Percentiles rank a stretch among this genome's conserved stretches.
These are phyloP conservation scores for Hyphopichia burtonii DNA, from an alignment of 1,139 yeast species.

Conservation along the genomic window DNA sequence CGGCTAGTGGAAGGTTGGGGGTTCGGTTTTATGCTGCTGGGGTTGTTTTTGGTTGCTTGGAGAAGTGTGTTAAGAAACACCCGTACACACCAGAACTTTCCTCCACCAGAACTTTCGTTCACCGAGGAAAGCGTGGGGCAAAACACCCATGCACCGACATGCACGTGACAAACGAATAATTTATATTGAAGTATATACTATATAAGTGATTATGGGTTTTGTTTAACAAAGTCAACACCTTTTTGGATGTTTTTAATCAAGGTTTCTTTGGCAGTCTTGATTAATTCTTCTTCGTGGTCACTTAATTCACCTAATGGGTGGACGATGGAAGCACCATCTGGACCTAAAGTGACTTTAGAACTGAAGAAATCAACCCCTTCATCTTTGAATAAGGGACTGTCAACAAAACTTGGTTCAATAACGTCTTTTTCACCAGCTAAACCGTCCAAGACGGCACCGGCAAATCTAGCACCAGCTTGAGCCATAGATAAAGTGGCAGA, in stretches of 20 bases:
- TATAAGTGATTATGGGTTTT: constrained; percentile 39
- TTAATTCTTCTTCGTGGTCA: constrained; percentile 57
- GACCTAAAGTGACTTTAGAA: constrained; percentile 60
- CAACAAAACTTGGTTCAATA: constrained; percentile 53
- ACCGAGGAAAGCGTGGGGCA: too few species aligned
- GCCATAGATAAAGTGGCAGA: constrained; percentile 97
- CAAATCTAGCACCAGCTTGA: constrained; percentile 85
- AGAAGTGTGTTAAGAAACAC: too few species aligned
- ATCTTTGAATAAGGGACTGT: constrained; percentile 46
- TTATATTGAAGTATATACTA: not conserved
- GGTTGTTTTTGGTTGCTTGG: too few species aligned
- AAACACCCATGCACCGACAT: too few species aligned
- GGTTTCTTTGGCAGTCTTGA: constrained; percentile 54
- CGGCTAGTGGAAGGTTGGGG: too few species aligned
- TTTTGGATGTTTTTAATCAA: constrained; percentile 55
- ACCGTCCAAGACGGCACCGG: constrained; percentile 60
- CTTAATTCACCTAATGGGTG: constrained; percentile 57
- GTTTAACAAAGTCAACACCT: constrained; percentile 57
- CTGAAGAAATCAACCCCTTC: constrained; percentile 61
- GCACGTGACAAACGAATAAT: not conserved
- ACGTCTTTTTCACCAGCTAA: constrained; percentile 49
- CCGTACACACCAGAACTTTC: too few species aligned
- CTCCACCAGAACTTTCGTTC: too few species aligned
- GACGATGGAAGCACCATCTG: constrained; percentile 55
- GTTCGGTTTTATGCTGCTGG: too few species aligned